Evolutionary conservation across 2,329 filamentous ascomycete species (phyloP).

Genomic region (Aspergillus felis): DNA sequence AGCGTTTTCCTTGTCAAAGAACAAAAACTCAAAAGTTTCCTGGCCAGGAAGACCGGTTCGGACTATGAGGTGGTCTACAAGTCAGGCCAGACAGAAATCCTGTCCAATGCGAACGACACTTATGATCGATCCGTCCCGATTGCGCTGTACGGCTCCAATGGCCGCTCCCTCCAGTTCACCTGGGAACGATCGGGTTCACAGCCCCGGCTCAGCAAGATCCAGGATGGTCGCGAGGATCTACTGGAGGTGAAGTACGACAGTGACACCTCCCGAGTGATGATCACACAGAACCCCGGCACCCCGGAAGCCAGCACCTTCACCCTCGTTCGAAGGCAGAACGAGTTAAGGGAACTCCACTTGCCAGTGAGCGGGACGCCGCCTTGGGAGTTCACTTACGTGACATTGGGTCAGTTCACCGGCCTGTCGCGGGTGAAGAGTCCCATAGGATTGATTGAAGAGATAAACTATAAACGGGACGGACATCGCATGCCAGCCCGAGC

Average conservation of each 20-base stretch:
- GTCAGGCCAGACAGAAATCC: constrained; percentile 2
- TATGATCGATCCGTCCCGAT: not conserved
- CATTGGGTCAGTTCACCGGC: not conserved
- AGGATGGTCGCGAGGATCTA: not conserved
- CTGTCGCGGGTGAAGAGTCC: constrained; percentile 2
- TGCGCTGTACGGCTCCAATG: constrained; percentile 1
- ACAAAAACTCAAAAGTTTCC: constrained; percentile 7
- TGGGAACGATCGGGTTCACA: not conserved
- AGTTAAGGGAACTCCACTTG: not conserved
- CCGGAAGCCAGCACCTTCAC: not conserved
- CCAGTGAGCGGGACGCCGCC: not conserved
- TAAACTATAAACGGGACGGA: constrained; percentile 1
- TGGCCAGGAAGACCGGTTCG: not conserved
- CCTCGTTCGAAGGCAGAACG: not conserved
- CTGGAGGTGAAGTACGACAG: not conserved
- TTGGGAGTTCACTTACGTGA: constrained; percentile 1
- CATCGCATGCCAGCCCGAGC: not conserved
- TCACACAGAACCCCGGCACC: not conserved
- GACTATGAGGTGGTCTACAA: constrained; percentile 2
- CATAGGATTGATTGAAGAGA: not conserved
- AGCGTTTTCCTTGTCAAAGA: not conserved
- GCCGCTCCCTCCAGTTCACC: constrained; percentile 1
- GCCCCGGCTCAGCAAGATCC: constrained; percentile 3
- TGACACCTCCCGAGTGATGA: not conserved
- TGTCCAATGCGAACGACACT: constrained; percentile 2